Evolutionary conservation across 352 stramenopile species (phyloP), one percentile per base, ranked within the genome.

Genomic region (Aphanomyces cochlioides): DNA sequence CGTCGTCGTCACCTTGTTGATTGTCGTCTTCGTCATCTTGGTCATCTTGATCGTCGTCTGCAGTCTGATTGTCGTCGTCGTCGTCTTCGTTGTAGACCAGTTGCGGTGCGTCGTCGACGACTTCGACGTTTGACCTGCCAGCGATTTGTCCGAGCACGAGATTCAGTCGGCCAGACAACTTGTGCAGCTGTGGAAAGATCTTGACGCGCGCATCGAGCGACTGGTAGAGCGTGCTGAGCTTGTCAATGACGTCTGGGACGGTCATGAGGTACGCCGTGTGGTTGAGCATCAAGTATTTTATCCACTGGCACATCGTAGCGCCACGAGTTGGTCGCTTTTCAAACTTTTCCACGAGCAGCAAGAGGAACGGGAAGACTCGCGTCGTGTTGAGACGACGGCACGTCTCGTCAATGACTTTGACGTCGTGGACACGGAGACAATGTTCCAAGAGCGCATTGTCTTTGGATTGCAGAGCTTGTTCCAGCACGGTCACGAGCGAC

Each of bases 381-480:
- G 85, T 84, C 0, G 84, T 79, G 50, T 84, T 75, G 48, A 95
- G 84, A 41, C 85, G 85, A 72, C 85, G 81, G 67, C 92, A 88
- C 63, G 87, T 95, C 56, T 85, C 82, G 28, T 69, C 72, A 39
- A 95, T 85, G 37, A 90, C 81, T 74, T 95, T 95, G 41, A 67
- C 47, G 70, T 95, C 87, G 48, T 83, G 84, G 45, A 83, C 88
- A 54, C 85, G 82, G 60, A 95, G 71, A 69, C 83, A 90, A 72
- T 93, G 90, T 76, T 95, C 87, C 8, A 95, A 74, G 68, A 93
- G 85, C 41, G 85, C 85, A 54, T 93, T 93, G 83, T 95, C 87
- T 68, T 91, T 90, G 43, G 87, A 85, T 75, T 95, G 85, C 43
- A 95, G 74, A 19, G 87, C 85, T 74, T 95, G 87, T 72, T 93